A percentile compares a stretch with the other conserved stretches of the same genome.
phyloP scores from a whole-genome alignment of 805 yeast genomes.

The Wickerhamia fluorescens region DNA sequence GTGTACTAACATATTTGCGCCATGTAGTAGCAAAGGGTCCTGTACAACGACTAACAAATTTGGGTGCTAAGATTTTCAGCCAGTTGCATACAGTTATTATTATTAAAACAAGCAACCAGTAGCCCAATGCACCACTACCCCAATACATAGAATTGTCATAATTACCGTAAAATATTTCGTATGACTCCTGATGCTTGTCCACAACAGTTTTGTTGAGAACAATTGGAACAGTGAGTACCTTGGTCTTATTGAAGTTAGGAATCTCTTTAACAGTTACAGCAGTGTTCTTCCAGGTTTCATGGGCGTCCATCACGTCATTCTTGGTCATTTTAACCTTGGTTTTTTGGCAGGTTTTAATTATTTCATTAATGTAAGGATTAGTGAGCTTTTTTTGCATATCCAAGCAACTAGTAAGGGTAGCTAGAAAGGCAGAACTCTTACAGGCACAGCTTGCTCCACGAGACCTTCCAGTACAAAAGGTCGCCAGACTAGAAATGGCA shows the following conservation, averaged over 20 bases:
- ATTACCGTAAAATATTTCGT: conserved; percentile 14
- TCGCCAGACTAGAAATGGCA: too few species aligned
- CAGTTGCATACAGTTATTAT: conserved; percentile 5
- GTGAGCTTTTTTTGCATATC: too few species aligned
- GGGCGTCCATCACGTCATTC: too few species aligned
- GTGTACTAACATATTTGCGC: conserved; percentile 11
- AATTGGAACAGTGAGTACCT: conserved; percentile 16
- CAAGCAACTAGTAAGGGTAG: too few species aligned
- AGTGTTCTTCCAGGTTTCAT: too few species aligned
- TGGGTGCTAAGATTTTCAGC: conserved; percentile 21
- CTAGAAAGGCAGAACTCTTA: too few species aligned
- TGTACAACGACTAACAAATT: conserved; percentile 18
- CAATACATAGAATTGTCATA: conserved; percentile 19
- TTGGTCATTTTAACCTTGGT: too few species aligned
- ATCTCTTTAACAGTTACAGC: too few species aligned
- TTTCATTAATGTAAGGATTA: too few species aligned
- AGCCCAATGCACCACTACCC: conserved; percentile 16
- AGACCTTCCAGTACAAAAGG: too few species aligned
- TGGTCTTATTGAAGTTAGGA: conserved; percentile 14
- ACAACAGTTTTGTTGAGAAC: conserved; percentile 10
- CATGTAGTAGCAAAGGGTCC: conserved; percentile 13
- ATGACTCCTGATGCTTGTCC: conserved; percentile 7
- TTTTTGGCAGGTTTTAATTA: too few species aligned
- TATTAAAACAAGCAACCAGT: conserved; percentile 12
- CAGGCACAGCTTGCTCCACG: too few species aligned